These are phyloP conservation scores for Flaveria linearis DNA, from an alignment of 129 eudicot genomes.

Conservation along the genomic window DNA sequence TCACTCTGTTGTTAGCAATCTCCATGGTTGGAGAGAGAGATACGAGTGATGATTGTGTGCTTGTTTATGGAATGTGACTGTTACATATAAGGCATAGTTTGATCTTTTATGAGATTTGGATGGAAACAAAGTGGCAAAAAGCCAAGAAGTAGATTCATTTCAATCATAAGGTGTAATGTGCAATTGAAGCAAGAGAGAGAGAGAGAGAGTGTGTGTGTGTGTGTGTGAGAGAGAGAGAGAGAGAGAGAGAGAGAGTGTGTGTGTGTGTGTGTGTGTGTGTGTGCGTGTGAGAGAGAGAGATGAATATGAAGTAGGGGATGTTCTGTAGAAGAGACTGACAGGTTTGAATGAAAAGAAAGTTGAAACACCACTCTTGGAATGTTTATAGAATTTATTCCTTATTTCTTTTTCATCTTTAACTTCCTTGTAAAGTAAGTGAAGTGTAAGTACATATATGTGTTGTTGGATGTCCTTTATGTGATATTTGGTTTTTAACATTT, in stretches of 20 bases:
- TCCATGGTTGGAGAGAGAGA: slow-evolving; percentile 45
- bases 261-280: no score
- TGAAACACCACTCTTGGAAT: slow-evolving; percentile 65
- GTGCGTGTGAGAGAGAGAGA: slow-evolving; percentile 10
- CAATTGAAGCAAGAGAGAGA: slow-evolving; percentile 21
- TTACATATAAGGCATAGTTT: slow-evolving; percentile 50
- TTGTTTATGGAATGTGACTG: slow-evolving; percentile 35
- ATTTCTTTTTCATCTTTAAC: slow-evolving; percentile 37
- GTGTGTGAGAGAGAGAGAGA: background rate
- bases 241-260: slow-evolving; percentile 34
- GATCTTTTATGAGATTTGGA: slow-evolving; percentile 57
- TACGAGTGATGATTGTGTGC: slow-evolving; percentile 24
- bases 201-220: no score
- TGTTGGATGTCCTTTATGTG: background rate
- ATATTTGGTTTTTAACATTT: background rate
- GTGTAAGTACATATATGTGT: slow-evolving; percentile 4
- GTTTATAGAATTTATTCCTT: slow-evolving; percentile 54
- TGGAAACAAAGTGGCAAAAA: slow-evolving; percentile 50
- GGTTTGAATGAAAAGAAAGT: slow-evolving; percentile 84
- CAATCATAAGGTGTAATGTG: slow-evolving; percentile 63
- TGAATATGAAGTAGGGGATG: slow-evolving; percentile 50
- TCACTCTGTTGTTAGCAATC: slow-evolving; percentile 31
- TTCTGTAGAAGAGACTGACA: slow-evolving; percentile 67
- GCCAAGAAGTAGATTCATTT: slow-evolving; percentile 59
- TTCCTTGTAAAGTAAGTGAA: slow-evolving; percentile 27